Evolutionary conservation across 176 grass and related monocot species (phyloP), one percentile per base, ranked within the genome.

Genomic region (Oryza officinalis): DNA sequence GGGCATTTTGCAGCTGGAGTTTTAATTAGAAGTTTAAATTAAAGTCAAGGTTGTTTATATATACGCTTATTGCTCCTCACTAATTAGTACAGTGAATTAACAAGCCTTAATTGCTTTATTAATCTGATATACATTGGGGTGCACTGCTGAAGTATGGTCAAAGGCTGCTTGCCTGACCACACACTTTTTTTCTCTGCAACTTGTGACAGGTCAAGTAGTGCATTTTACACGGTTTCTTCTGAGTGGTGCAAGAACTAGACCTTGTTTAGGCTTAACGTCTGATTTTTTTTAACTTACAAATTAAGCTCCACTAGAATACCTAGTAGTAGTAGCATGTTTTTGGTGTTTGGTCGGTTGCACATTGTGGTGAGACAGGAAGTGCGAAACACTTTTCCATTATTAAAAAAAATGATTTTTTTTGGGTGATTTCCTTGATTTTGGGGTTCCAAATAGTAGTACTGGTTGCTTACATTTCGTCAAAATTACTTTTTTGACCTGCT

Each of bases 121-220:
- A 25, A 67, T 63, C 40, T n/a, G 66, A 54, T 32, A 44, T 57
- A n/a, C 41, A 64, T 31, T 50, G 59, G 41, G 4, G 52, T 20
- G 37, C 6, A 38, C 37, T 38, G 2, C 67, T 78, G 31, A 64
- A 46, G 11, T 81, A 49, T 72, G 78, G 83, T 90, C 79, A 90
- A 90, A 90, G 54, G 78, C 27, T 49, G 79, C 45, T 47, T 82
- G 11, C 59, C 71, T 47, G 78, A 82, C 83, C 79, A 30, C 79
- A 38, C 67, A 22, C 59, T 37, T 59, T 57, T 86, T 86, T 86
- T 41, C 74, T 66, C 66, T 78, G 72, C 73, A 72, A 50, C 78
- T 72, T 38, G 37, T 81, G 72, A 32, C 82, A 41, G 38, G 1
- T 12, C 35, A 72, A 25, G 9, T 23, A 64, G 35, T 22, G 80